A percentile compares a stretch with the other conserved stretches of the same genome.
Evolutionary conservation across 192 early-diverging fungal genomes (phyloP).

Genomic region (Podila minutissima): DNA sequence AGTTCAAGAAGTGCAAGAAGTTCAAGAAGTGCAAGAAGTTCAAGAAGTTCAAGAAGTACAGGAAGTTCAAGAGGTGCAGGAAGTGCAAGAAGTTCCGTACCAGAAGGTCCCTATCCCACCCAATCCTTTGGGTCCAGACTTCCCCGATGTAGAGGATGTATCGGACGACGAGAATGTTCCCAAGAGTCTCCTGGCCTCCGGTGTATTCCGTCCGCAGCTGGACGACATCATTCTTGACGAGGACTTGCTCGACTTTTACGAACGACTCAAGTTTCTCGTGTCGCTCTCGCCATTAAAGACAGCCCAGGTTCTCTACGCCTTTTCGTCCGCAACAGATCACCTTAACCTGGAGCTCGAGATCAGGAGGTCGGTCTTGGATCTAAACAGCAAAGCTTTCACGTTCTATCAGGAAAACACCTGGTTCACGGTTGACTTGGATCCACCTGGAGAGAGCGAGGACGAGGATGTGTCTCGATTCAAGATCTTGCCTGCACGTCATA

Average conservation of each 20-base stretch:
- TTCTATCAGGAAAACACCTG: slow-evolving; percentile 52
- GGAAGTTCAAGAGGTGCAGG: neutral
- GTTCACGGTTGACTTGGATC: slow-evolving; percentile 45
- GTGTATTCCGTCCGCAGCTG: slow-evolving; percentile 36
- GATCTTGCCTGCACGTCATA: slow-evolving; percentile 36
- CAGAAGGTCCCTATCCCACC: neutral
- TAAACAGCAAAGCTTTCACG: slow-evolving; percentile 43
- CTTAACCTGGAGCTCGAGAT: slow-evolving; percentile 34
- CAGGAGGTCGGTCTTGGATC: slow-evolving; percentile 29
- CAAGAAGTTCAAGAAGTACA: neutral
- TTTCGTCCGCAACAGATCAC: slow-evolving; percentile 44
- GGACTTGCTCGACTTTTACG: slow-evolving; percentile 43
- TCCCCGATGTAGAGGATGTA: slow-evolving; percentile 7
- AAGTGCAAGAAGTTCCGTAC: no score
- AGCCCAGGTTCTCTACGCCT: slow-evolving; percentile 43
- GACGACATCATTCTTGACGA: slow-evolving; percentile 48
- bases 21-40: neutral
- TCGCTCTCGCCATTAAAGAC: slow-evolving; percentile 49
- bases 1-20: neutral
- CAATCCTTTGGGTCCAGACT: neutral
- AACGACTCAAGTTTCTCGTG: slow-evolving; percentile 45
- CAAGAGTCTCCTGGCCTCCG: slow-evolving; percentile 8
- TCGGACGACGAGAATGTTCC: slow-evolving; percentile 7
- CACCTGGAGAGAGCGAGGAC: slow-evolving; percentile 24
- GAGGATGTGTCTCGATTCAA: slow-evolving; percentile 25